Evolutionary conservation across 169 alveolate genomes (phyloP), one percentile per base, ranked within the genome.

Genomic region (Cryptosporidium sp.): DNA sequence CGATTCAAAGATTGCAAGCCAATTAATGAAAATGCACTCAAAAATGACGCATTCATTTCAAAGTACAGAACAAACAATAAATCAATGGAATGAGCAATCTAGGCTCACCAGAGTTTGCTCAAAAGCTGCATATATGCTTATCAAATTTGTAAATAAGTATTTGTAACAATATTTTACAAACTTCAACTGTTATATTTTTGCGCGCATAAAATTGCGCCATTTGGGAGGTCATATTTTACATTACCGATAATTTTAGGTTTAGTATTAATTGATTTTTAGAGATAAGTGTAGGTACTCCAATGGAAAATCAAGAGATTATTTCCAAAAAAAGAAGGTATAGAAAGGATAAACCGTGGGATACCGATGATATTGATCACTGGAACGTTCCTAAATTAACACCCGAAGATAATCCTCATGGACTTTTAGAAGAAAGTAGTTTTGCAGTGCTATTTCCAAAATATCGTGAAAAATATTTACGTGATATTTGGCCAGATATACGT

Each of bases 321-420:
- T 12, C 85, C n/a, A 96, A 96, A 87, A 95, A 95, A 51, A 95
- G 94, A 62, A 97, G 96, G 73, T 97, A 97, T 84, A 91, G 99
- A 29, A 96, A 96, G 85, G 99, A 98, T 39, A 99, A 99, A 93
- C 99, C 99, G 2, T 98, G 99, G 99, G 99, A 98, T 85, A 97
- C 97, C 67, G 99, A 97, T 71, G 98, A 98, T 37, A 96, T 95
- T 53, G 99, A 99, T 86, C 99, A 98, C 91, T 99, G 99, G 99
- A 97, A 98, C 92, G 95, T 98, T 1, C 98, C 91, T 56, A 51
- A 70, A 42, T 67, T 70, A 18, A 35, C 80, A 2, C 95, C 97
- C 61, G 98, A 95, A 53, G 97, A 97, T 85, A 97, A 96, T 95
- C 97, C 98, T 72, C 91, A 94, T 56, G 98, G 98, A 23, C 94